Percentiles rank a stretch among this genome's conserved stretches.
Conservation (phyloP, 805 yeast genomes). For the Wickerhamomyces sydowiorum region DNA sequence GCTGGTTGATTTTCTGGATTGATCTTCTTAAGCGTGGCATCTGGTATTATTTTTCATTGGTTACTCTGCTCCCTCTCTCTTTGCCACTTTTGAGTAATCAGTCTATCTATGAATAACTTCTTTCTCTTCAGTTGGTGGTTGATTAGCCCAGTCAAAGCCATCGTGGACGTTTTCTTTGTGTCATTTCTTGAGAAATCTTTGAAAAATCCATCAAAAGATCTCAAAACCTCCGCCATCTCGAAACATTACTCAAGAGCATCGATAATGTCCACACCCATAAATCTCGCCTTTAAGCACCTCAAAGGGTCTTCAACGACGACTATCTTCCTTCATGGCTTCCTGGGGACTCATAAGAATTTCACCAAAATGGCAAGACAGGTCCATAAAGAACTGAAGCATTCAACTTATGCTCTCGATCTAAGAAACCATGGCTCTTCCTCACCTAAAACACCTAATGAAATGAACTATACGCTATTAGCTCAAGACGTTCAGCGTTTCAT, state of each 20-base stretch:
- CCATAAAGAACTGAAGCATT: constrained; percentile 24
- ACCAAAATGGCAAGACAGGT: constrained; percentile 32
- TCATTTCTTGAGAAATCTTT: too few relatives aligned
- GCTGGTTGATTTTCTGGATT: constrained; percentile 11
- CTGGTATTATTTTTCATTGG: not conserved
- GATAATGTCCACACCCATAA: not conserved
- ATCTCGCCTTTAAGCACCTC: constrained; percentile 5
- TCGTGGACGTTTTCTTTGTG: too few relatives aligned
- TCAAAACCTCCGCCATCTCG: not conserved
- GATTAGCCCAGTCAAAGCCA: too few relatives aligned
- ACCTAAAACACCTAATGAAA: constrained; percentile 35
- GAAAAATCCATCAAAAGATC: too few relatives aligned
- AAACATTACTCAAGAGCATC: too few relatives aligned
- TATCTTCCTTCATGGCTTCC: constrained; percentile 48
- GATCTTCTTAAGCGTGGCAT: constrained; percentile 13
- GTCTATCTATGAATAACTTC: too few relatives aligned
- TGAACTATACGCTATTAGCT: constrained; percentile 26
- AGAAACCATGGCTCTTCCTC: constrained; percentile 52
- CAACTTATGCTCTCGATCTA: constrained; percentile 41
- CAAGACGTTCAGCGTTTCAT: constrained; percentile 13
- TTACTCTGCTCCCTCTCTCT: too few relatives aligned
- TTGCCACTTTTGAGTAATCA: too few relatives aligned
- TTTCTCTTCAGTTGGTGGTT: not conserved
- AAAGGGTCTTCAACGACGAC: constrained; percentile 24
- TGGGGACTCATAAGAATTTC: constrained; percentile 44